A percentile compares a stretch with the other conserved stretches of the same genome.
These are phyloP conservation scores for Marasmius sp. DNA, from an alignment of 1,284 basidiomycete genomes.

Conservation along the genomic window DNA sequence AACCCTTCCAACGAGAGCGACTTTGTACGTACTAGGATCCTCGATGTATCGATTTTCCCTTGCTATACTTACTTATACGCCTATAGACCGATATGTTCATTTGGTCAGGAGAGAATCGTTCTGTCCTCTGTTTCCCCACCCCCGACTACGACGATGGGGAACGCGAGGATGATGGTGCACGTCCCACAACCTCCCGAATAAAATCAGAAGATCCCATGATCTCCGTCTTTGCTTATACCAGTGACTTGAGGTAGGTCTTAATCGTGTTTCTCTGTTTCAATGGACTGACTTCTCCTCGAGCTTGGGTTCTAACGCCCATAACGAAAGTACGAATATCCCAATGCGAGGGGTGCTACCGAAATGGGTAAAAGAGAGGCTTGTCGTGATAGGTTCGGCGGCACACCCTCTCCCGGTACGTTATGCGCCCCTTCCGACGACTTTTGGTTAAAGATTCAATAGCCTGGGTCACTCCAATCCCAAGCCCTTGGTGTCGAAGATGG, in stretches of 20 bases:
- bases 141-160: constrained; percentile 23
- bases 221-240: not conserved
- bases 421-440: not conserved
- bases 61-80: constrained; percentile 1
- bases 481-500: constrained; percentile 50
- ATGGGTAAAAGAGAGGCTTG: constrained; percentile 52
- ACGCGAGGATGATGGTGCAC: constrained; percentile 44
- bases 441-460: constrained; percentile 29
- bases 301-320: not conserved
- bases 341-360: constrained; percentile 40
- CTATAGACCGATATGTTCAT: constrained; percentile 34
- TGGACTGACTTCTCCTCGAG: not conserved
- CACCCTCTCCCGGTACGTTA: constrained; percentile 51
- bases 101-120: constrained; percentile 41
- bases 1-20: constrained; percentile 28
- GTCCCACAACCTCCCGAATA: not conserved
- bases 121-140: constrained; percentile 36
- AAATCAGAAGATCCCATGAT: not conserved
- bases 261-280: not conserved
- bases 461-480: constrained; percentile 48
- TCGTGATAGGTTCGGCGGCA: constrained; percentile 52
- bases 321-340: not conserved
- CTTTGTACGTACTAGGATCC: constrained; percentile 22
- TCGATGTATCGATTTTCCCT: constrained; percentile 1
- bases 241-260: not conserved